Percentiles rank a stretch among this genome's conserved stretches.
phyloP scores from a whole-genome alignment of 306 rosid species.

The Glycyrrhiza uralensis region DNA sequence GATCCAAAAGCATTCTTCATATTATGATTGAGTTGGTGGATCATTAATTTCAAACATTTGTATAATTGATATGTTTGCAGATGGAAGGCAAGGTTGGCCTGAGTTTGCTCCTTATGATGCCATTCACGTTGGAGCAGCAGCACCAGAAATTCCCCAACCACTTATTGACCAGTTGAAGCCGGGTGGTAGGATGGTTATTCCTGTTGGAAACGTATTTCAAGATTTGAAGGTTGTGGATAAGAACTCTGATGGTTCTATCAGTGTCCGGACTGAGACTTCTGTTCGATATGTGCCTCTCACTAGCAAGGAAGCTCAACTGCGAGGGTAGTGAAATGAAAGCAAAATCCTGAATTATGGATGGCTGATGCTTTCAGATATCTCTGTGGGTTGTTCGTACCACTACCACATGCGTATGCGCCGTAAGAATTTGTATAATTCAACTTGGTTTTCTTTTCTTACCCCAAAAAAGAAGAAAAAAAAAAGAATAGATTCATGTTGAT shows the following conservation, averaged over 20 bases:
- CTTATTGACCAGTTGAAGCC: constrained; percentile 87
- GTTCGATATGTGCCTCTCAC: constrained; percentile 95
- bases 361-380: not conserved
- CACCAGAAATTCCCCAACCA: constrained; percentile 75
- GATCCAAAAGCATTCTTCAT: constrained; percentile 4
- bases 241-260: constrained; percentile 67
- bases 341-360: not conserved
- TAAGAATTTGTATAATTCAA: constrained; percentile 25
- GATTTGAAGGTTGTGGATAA: constrained; percentile 88
- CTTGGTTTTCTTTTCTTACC: not conserved
- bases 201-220: constrained; percentile 80
- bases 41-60: not conserved
- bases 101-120: constrained; percentile 88
- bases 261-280: constrained; percentile 57
- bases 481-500: not conserved
- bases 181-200: constrained; percentile 96
- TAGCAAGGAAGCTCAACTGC: constrained; percentile 76
- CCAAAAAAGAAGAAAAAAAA: not conserved
- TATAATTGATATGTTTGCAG: constrained; percentile 37
- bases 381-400: not conserved
- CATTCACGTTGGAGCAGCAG: constrained; percentile 97
- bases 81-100: constrained; percentile 91
- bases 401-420: not conserved
- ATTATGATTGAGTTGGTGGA: not conserved
- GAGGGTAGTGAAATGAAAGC: constrained; percentile 30